phyloP scores from a whole-genome alignment of 2,329 filamentous ascomycete species.

The Stylonectria norvegica region DNA sequence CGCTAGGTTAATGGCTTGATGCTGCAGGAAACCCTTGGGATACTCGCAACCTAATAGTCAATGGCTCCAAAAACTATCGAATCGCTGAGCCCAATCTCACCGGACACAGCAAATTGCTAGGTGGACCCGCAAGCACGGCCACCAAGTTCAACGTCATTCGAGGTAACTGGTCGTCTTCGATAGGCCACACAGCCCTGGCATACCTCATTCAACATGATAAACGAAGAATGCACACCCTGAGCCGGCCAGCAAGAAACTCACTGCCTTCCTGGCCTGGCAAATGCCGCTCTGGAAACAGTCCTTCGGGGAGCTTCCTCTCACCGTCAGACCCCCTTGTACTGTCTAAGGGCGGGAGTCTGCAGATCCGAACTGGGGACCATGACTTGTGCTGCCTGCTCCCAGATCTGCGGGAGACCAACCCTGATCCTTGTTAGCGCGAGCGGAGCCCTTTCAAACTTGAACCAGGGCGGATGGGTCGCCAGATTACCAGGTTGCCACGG shows the following conservation, averaged over 20 bases:
- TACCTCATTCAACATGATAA: too few relatives aligned
- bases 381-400: conserved; percentile 11
- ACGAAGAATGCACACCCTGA: too few relatives aligned
- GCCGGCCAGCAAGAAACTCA: too few relatives aligned
- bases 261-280: too few relatives aligned
- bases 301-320: too few relatives aligned
- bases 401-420: conserved; percentile 16
- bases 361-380: conserved; percentile 20
- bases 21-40: too few relatives aligned
- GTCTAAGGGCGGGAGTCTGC: conserved; percentile 19
- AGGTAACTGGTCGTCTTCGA: too few relatives aligned
- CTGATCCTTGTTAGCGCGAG: conserved; percentile 17
- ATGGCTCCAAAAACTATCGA: conserved; percentile 10
- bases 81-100: conserved; percentile 9
- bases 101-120: conserved; percentile 7
- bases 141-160: too few relatives aligned
- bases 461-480: neutral
- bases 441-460: neutral
- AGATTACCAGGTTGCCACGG: neutral
- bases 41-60: neutral
- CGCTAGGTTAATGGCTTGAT: too few relatives aligned
- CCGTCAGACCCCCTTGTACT: too few relatives aligned
- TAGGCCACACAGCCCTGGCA: too few relatives aligned
- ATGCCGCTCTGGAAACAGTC: too few relatives aligned
- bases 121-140: conserved; percentile 4